Base-by-base conservation (phyloP, 2,329 filamentous ascomycete species). In the Exutisphaerella laricina region DNA sequence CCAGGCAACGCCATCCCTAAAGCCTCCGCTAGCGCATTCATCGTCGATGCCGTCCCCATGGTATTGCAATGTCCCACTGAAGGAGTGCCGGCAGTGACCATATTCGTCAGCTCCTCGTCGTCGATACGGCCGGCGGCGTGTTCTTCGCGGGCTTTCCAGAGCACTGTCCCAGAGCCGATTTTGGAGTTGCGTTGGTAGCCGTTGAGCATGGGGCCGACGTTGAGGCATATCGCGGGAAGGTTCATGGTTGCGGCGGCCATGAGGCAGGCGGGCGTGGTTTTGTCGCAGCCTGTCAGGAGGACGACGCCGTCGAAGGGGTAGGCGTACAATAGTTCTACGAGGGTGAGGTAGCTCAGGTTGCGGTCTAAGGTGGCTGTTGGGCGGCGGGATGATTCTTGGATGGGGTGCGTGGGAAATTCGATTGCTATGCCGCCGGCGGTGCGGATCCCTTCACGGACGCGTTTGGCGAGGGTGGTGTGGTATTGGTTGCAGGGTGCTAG, bases 301-400 rank as follows among this genome's bases (percentile, higher is more conserved):
- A 61, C 58, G 0, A 61, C 57, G 3, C 57, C 58, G 35, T 61
- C 57, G 35, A 61, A 59, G 1, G 57, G 58, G 31, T 61, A 61
- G 8, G 51, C 57, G 34, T 58, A 58, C 6, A 61, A 37, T 18
- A 61, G 39, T 20, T 61, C 58, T 6, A 61, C 58, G n/a, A 61
- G 45, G 0, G 49, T 50, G 16, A 61, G 29, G 39, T 59, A 61
- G 25, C 47, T 54, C 26, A 61, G 21, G 30, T 61, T 61, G 2
- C 58, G 50, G 40, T 59, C 58, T 18, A 61, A 29, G 2, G 58
- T 61, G 0, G 58, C 58, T 10, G 58, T 61, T 4, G 58, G 58
- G 14, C 58, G 26, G 8, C 58, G 29, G 3, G 56, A 50, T 29
- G 45, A 54, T 41, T 61, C 58, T 36, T 61, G 58, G 8, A 61